Evolutionary conservation across 1,139 yeast species (phyloP).

Genomic region (Yamadazyma mexicana): DNA sequence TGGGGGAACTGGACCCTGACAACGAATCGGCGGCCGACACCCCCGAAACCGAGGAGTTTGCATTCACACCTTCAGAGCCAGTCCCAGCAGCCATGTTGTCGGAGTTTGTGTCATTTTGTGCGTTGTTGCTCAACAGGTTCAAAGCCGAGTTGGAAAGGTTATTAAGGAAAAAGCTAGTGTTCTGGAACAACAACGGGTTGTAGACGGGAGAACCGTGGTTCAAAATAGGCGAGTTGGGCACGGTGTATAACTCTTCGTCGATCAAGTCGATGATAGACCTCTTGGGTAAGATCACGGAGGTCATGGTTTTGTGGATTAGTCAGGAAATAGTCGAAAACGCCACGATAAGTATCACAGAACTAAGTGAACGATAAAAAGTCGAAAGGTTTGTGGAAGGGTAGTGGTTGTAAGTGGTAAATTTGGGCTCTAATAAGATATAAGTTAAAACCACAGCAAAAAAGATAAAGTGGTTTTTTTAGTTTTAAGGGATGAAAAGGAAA

Average conservation of each 20-base stretch:
- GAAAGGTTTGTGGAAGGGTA: too few relatives aligned
- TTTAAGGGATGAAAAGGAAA: conserved; percentile 5
- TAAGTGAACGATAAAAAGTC: too few relatives aligned
- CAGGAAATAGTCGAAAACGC: neutral
- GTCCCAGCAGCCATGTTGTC: too few relatives aligned
- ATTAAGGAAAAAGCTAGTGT: conserved; percentile 2
- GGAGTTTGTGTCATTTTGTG: neutral
- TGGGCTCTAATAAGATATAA: too few relatives aligned
- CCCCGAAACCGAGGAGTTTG: too few relatives aligned
- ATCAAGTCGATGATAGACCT: conserved; percentile 59
- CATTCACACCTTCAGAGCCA: neutral
- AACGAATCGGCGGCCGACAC: too few relatives aligned
- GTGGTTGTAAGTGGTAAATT: too few relatives aligned
- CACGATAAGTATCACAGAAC: neutral
- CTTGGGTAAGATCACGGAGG: conserved; percentile 52
- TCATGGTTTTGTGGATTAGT: conserved; percentile 24
- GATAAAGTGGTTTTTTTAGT: neutral
- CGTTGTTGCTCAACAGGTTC: neutral
- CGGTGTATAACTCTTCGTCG: conserved; percentile 65
- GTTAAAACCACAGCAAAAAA: too few relatives aligned
- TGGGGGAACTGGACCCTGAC: too few relatives aligned
- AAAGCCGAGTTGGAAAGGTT: conserved; percentile 2
- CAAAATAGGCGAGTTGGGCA: conserved; percentile 30
- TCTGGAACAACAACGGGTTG: conserved; percentile 9
- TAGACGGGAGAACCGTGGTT: conserved; percentile 11